A percentile compares a stretch with the other conserved stretches of the same genome.
Evolutionary conservation across 176 grass and related monocot genomes (phyloP).

Genomic region (Phyllostachys edulis): DNA sequence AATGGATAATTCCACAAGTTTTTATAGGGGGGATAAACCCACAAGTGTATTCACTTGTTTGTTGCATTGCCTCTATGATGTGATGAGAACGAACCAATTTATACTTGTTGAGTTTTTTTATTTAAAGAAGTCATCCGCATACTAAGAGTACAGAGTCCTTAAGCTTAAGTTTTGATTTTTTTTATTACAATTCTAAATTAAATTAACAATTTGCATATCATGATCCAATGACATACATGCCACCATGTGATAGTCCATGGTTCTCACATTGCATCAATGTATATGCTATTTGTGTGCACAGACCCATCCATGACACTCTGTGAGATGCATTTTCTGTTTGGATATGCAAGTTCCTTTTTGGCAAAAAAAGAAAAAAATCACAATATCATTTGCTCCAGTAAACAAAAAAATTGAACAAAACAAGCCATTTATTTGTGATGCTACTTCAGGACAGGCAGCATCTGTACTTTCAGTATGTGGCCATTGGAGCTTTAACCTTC

Average conservation of each 20-base stretch:
- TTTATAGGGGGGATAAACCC: background rate
- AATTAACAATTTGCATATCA: background rate
- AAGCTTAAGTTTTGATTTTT: background rate
- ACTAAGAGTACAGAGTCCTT: background rate
- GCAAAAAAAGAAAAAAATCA: background rate
- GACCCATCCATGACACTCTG: background rate
- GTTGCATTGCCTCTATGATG: background rate
- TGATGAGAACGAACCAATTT: background rate
- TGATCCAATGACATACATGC: background rate
- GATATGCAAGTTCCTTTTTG: background rate
- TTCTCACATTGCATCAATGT: slow-evolving; percentile 8
- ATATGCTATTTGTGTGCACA: slow-evolving; percentile 20
- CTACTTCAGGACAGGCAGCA: slow-evolving; percentile 1
- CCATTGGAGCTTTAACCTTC: slow-evolving; percentile 4
- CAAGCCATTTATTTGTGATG: background rate
- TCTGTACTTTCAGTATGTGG: slow-evolving; percentile 27
- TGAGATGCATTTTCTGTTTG: background rate
- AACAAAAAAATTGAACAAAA: background rate
- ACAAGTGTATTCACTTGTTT: background rate
- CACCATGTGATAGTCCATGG: slow-evolving; percentile 34
- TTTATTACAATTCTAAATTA: background rate
- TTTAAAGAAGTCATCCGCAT: background rate
- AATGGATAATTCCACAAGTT: background rate
- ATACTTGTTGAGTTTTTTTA: background rate
- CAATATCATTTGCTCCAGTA: background rate